Percentiles rank a stretch among this genome's conserved stretches.
phyloP scores from a whole-genome alignment of 257 asterid species.

The Apocynum venetum region DNA sequence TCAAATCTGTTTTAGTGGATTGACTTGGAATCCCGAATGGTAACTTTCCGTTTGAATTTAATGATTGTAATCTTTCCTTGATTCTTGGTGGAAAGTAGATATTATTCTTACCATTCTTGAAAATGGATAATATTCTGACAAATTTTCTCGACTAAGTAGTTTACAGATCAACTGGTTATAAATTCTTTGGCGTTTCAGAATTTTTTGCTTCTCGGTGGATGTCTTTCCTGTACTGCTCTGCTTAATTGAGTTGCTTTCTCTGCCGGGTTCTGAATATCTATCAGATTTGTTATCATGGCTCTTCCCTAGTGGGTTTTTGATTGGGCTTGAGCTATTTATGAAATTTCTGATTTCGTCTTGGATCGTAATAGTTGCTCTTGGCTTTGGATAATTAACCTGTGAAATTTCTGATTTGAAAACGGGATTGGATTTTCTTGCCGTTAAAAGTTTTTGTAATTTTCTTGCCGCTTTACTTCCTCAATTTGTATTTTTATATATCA shows the following conservation, averaged over 20 bases:
- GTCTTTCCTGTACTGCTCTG: background rate
- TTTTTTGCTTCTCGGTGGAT: background rate
- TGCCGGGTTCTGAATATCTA: background rate
- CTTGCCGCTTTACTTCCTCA: background rate
- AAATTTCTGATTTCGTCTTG: background rate
- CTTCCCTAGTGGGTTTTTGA: background rate
- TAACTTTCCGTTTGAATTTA: background rate
- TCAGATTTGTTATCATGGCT: slow-evolving; percentile 5
- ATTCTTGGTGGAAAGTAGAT: background rate
- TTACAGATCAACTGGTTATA: slow-evolving; percentile 7
- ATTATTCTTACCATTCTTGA: background rate
- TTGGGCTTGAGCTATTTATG: background rate
- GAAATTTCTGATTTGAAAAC: background rate
- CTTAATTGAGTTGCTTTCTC: background rate
- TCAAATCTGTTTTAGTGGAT: background rate
- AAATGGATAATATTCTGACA: background rate
- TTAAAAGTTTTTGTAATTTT: background rate
- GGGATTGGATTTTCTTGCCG: background rate
- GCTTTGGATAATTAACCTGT: background rate
- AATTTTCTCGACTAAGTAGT: background rate
- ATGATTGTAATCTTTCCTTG: background rate
- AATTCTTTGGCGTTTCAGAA: background rate
- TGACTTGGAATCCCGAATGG: background rate
- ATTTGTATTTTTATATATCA: background rate
- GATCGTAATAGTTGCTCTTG: background rate